Evolutionary conservation across 2,329 filamentous ascomycete species (phyloP), one percentile per base, ranked within the genome.

Genomic region (Pseudodiploospora longispora): DNA sequence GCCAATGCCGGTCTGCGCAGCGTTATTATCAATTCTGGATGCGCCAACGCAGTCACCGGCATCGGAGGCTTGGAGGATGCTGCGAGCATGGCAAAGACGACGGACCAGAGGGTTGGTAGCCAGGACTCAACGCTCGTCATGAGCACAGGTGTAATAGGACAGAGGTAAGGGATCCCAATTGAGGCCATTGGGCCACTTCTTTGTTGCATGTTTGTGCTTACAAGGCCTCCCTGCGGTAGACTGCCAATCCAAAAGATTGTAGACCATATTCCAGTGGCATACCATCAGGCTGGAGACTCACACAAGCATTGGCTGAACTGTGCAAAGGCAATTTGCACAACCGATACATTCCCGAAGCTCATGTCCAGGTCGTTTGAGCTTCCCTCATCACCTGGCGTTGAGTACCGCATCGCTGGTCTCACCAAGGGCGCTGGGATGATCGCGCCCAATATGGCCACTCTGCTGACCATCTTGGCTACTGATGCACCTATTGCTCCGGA

Each of bases 391-490:
- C 80, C 86, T 0, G 74, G 74, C 12, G 72, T 80, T 40, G 82
- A 84, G 62, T 98, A 95, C 69, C 76, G 78, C 55, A 84, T 98
- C 40, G 89, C 87, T 9, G 93, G 93, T 55, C 94, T 95, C 80
- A 95, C 91, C 58, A 98, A 98, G 71, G 93, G 93, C 46, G 93
- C 93, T 5, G 93, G 93, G 59, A 98, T 98, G 93, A 95, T 98
- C 63, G 90, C 96, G 61, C 93, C 93, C 39, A 97, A 98, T 71
- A 95, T 98, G 90, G 93, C 89, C 30, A 98, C 93, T 1, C 78
- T 97, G 31, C 80, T 98, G 32, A 89, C 87, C 43, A 85, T 97
- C 49, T 77, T 97, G 58, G 89, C 87, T 58, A 98, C 93, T 10
- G 93, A 98, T 56, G 91, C 85, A 1, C 85, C 89, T 30, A 78